Conservation (phyloP, 2,329 filamentous ascomycete species). For the Alternaria sp. region DNA sequence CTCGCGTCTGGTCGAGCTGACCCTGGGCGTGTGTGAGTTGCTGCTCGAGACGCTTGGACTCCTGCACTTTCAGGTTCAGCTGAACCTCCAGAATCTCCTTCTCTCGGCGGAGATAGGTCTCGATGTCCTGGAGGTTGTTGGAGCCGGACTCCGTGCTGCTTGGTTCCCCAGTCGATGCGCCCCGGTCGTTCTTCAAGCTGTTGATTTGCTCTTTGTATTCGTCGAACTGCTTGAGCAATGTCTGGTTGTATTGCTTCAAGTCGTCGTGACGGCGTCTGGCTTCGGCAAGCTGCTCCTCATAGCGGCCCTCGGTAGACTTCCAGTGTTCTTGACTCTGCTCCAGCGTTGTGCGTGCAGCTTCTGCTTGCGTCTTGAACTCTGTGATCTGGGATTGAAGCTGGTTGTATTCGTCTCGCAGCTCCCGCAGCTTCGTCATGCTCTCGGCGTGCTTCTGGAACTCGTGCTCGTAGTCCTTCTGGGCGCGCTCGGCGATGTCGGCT, state of each 20-base stretch:
- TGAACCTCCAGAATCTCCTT: slow-evolving; percentile 99
- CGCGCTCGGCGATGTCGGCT: slow-evolving; percentile 88
- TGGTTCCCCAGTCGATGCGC: slow-evolving; percentile 60
- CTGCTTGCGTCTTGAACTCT: slow-evolving; percentile 77
- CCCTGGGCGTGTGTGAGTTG: slow-evolving; percentile 86
- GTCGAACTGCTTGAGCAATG: slow-evolving; percentile 89
- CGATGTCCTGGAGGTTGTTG: slow-evolving; percentile 86
- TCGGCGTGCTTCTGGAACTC: slow-evolving; percentile 95
- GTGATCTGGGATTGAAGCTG: slow-evolving; percentile 80
- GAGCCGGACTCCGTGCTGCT: slow-evolving; percentile 62
- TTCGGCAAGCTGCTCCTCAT: slow-evolving; percentile 84
- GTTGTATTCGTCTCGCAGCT: slow-evolving; percentile 79
- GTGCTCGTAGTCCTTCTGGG: slow-evolving; percentile 93
- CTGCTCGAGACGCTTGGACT: slow-evolving; percentile 86
- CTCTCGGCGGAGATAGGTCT: slow-evolving; percentile 88
- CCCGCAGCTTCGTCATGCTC: slow-evolving; percentile 84
- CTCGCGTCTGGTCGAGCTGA: slow-evolving; percentile 84
- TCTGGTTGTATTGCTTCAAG: slow-evolving; percentile 84
- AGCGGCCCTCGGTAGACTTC: slow-evolving; percentile 78
- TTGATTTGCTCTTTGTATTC: slow-evolving; percentile 80
- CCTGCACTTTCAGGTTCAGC: slow-evolving; percentile 85
- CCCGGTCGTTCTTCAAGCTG: slow-evolving; percentile 76
- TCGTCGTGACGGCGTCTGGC: slow-evolving; percentile 81
- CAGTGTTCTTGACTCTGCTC: slow-evolving; percentile 85
- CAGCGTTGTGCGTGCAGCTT: slow-evolving; percentile 81